A percentile compares a stretch with the other conserved stretches of the same genome.
phyloP scores from a whole-genome alignment of 2,329 filamentous ascomycete genomes.

The Trichoderma afroharzianum region DNA sequence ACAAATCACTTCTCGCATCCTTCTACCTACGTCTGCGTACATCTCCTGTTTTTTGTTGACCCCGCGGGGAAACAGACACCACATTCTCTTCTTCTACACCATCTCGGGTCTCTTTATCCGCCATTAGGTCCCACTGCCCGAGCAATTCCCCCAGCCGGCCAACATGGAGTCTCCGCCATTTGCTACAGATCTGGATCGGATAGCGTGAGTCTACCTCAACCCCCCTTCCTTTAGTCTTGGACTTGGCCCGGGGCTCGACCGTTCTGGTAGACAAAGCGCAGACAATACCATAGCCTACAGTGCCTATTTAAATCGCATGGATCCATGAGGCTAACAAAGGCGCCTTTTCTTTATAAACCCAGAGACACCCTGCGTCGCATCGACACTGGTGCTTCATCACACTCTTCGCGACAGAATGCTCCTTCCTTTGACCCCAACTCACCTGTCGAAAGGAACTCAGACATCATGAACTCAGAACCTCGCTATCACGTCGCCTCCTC shows the following conservation, averaged over 20 bases:
- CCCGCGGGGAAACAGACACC: slow-evolving; percentile 13
- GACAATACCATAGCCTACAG: background rate
- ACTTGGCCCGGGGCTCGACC: slow-evolving; percentile 8
- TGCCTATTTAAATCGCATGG: background rate
- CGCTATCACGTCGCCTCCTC: background rate
- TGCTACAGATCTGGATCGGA: slow-evolving; percentile 20
- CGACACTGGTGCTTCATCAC: background rate
- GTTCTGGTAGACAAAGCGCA: background rate
- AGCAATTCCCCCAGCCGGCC: slow-evolving; percentile 10
- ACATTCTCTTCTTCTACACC: slow-evolving; percentile 14
- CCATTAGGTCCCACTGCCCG: slow-evolving; percentile 9
- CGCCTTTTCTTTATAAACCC: background rate
- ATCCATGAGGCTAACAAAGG: background rate
- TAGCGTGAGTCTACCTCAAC: slow-evolving; percentile 17
- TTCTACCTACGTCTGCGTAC: background rate
- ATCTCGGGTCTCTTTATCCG: slow-evolving; percentile 18
- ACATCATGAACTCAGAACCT: slow-evolving; percentile 14
- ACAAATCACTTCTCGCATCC: slow-evolving; percentile 10
- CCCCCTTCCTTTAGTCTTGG: slow-evolving; percentile 1
- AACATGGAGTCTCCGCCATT: slow-evolving; percentile 18
- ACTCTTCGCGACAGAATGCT: background rate
- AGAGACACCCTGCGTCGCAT: slow-evolving; percentile 17
- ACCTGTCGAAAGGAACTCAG: background rate
- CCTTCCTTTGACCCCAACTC: slow-evolving; percentile 8
- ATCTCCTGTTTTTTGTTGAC: slow-evolving; percentile 8